Base-by-base conservation (phyloP, 2,329 filamentous ascomycete species). In the Aspergillus felis region DNA sequence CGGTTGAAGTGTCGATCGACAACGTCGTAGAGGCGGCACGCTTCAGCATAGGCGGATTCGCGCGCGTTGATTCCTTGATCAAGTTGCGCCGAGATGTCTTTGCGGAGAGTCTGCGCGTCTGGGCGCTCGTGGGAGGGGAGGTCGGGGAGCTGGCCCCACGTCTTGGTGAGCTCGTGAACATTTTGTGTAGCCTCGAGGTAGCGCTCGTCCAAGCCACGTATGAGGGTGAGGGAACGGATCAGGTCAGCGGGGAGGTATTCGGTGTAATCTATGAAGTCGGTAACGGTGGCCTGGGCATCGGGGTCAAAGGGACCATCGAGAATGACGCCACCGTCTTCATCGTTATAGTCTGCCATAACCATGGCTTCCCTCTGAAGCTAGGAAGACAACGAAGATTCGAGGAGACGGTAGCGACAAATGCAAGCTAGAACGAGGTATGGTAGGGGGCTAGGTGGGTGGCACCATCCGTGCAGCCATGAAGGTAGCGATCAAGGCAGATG, bases 231-330 rank as follows among this genome's bases (percentile, higher is more conserved):
- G 61, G 85, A 87, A 65, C 85, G 84, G 57, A 82, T 79, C 25
- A 88, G 76, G 68, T 87, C 85, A 9, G 85, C 84, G 35, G 85
- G 85, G 57, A 87, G 85, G 77, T 86, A 87, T 73, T 88, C 85
- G 61, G 85, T 88, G 73, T 87, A 88, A 71, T 87, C 84, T 57
- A 87, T 82, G 71, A 85, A 88, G 71, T 88, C 85, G 62, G 84
- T 86, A 49, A 88, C 82, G 27, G 85, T 87, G 35, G 84, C 83
- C 68, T 87, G 84, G 56, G 84, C 83, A 67, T 88, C 85, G 35
- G 85, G 85, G 67, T 87, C 84, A 55, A 81, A 79, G 53, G 80
- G 78, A 25, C 78, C 76, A 61, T 80, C 75, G n/a, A 77, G 64
- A 44, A 77, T 74, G 54, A 79, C 68, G 57, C 73, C 75, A 41